Evolutionary conservation across 2,329 filamentous ascomycete genomes (phyloP).

Genomic region (Monosporascus sp.): DNA sequence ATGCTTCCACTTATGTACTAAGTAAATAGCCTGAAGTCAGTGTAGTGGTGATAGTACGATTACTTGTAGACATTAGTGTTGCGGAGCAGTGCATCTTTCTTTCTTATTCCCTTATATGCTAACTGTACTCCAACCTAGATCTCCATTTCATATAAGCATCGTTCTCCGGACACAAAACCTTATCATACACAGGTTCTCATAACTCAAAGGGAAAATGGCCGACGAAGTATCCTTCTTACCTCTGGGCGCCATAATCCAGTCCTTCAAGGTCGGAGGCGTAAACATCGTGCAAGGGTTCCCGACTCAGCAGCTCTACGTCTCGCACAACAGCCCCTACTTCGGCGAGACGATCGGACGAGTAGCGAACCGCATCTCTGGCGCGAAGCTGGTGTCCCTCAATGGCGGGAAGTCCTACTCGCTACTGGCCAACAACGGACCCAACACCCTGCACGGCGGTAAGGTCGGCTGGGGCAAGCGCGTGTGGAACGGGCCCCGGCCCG

Average conservation of each 20-base stretch:
- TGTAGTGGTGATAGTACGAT: background rate
- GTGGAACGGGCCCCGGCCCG: slow-evolving; percentile 66
- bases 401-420: slow-evolving; percentile 61
- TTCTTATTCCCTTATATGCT: too few relatives aligned
- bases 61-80: too few relatives aligned
- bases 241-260: slow-evolving; percentile 74
- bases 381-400: slow-evolving; percentile 69
- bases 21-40: background rate
- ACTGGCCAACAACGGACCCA: slow-evolving; percentile 69
- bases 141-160: background rate
- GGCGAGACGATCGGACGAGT: slow-evolving; percentile 88
- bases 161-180: slow-evolving; percentile 9
- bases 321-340: slow-evolving; percentile 75
- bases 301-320: slow-evolving; percentile 66
- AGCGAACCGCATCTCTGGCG: slow-evolving; percentile 75
- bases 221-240: slow-evolving; percentile 61
- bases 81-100: too few relatives aligned
- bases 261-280: slow-evolving; percentile 68
- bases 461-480: slow-evolving; percentile 77
- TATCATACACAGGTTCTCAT: background rate
- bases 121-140: too few relatives aligned
- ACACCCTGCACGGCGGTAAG: slow-evolving; percentile 68
- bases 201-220: slow-evolving; percentile 17
- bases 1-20: background rate
- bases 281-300: slow-evolving; percentile 91